Conservation (phyloP, 2,329 filamentous ascomycete species). For the Rhexocercosporidium sp. region DNA sequence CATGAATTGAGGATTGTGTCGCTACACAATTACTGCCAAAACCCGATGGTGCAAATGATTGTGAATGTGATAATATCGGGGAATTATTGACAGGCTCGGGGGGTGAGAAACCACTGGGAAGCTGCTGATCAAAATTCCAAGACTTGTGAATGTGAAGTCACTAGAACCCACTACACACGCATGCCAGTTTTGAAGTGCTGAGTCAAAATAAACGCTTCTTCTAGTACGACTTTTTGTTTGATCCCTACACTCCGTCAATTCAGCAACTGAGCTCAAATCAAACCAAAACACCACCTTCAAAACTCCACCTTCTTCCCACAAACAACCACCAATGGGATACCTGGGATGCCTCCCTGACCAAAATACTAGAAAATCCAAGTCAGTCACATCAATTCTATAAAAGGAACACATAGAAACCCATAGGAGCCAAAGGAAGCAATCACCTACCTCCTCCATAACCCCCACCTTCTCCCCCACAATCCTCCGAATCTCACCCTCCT, state of each 20-base stretch:
- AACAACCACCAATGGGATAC: neutral
- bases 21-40: neutral
- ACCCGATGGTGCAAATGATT: neutral
- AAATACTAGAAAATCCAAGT: neutral
- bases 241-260: neutral
- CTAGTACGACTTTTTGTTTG: no score
- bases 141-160: no score
- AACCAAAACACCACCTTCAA: neutral
- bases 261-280: neutral
- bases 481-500: neutral
- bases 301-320: conserved; percentile 8
- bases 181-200: no score
- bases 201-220: neutral
- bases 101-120: no score
- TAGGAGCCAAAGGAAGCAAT: neutral
- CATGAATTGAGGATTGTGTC: neutral
- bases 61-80: neutral
- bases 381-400: neutral
- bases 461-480: conserved; percentile 3
- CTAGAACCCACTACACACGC: no score
- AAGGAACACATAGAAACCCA: neutral
- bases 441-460: neutral
- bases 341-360: neutral
- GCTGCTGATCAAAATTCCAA: no score
- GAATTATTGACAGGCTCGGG: no score